Percentiles rank a stretch among this genome's conserved stretches.
Conservation (phyloP, 352 stramenopile species). For the Lagenidium sp. region DNA sequence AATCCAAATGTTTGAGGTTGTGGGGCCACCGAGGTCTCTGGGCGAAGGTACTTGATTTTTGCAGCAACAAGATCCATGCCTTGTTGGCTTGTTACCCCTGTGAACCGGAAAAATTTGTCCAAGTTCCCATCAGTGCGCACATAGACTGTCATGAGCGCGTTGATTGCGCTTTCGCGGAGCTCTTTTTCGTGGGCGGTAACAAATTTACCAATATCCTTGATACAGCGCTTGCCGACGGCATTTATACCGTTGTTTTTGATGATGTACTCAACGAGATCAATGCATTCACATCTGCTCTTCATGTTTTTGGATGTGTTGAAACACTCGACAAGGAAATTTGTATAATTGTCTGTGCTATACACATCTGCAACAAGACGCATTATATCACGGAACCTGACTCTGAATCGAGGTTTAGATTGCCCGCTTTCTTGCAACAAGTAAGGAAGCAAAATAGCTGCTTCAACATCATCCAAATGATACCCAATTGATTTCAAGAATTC, state of each 20-base stretch:
- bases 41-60: conserved; percentile 69
- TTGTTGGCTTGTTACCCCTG: conserved; percentile 67
- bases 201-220: conserved; percentile 77
- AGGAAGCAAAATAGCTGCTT: conserved; percentile 72
- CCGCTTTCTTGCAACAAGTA: conserved; percentile 81
- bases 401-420: conserved; percentile 77
- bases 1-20: conserved; percentile 13
- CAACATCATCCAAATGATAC: conserved; percentile 75
- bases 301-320: conserved; percentile 83
- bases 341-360: conserved; percentile 75
- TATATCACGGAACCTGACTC: conserved; percentile 75
- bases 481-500: conserved; percentile 53
- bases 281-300: conserved; percentile 79
- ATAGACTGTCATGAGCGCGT: conserved; percentile 62
- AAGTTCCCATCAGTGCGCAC: conserved; percentile 48
- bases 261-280: conserved; percentile 76
- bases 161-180: conserved; percentile 70
- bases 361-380: conserved; percentile 73
- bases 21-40: conserved; percentile 6
- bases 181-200: conserved; percentile 77
- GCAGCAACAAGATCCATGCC: conserved; percentile 67
- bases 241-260: conserved; percentile 50
- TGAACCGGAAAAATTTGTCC: conserved; percentile 74
- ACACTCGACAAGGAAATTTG: conserved; percentile 67
- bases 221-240: conserved; percentile 53